phyloP scores from a whole-genome alignment of 2,329 filamentous ascomycete species.

The Penicillium nordicum region DNA sequence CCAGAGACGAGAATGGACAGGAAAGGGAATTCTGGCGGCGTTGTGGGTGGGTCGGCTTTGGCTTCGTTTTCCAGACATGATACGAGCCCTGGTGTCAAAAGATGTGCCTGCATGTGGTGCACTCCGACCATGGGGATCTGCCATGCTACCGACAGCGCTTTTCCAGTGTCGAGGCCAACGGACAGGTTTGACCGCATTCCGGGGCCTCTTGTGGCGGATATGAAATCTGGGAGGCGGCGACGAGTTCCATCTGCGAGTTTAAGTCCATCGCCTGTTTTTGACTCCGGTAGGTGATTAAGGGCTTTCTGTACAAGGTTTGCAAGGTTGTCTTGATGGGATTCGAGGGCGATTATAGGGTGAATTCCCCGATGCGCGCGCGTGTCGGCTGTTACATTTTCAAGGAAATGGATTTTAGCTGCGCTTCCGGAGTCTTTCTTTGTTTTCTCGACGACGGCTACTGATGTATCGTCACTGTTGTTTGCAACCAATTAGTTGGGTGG shows the following conservation, averaged over 20 bases:
- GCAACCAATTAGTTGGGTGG: not conserved
- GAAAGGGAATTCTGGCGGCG: conserved; percentile 69
- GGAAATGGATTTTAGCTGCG: conserved; percentile 65
- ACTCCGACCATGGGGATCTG: conserved; percentile 77
- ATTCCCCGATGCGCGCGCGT: conserved; percentile 73
- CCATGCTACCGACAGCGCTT: conserved; percentile 82
- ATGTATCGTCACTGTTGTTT: conserved; percentile 75
- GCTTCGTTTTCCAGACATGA: conserved; percentile 52
- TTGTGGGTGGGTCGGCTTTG: conserved; percentile 5
- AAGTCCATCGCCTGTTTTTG: conserved; percentile 15
- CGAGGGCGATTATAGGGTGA: conserved; percentile 70
- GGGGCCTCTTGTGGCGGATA: conserved; percentile 86
- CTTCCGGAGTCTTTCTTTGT: conserved; percentile 15
- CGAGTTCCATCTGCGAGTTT: conserved; percentile 21
- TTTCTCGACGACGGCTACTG: conserved; percentile 75
- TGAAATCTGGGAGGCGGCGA: conserved; percentile 66
- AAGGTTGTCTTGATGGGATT: conserved; percentile 70
- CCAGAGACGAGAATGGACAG: conserved; percentile 86
- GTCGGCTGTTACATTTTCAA: conserved; percentile 77
- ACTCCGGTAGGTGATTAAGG: conserved; percentile 53
- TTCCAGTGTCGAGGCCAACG: conserved; percentile 77
- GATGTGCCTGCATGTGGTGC: conserved; percentile 97
- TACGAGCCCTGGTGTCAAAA: conserved; percentile 78
- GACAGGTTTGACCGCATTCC: conserved; percentile 79
- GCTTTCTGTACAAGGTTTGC: conserved; percentile 65